Base-by-base conservation (phyloP, 2,329 filamentous ascomycete species). In the Monosporascus sp. region DNA sequence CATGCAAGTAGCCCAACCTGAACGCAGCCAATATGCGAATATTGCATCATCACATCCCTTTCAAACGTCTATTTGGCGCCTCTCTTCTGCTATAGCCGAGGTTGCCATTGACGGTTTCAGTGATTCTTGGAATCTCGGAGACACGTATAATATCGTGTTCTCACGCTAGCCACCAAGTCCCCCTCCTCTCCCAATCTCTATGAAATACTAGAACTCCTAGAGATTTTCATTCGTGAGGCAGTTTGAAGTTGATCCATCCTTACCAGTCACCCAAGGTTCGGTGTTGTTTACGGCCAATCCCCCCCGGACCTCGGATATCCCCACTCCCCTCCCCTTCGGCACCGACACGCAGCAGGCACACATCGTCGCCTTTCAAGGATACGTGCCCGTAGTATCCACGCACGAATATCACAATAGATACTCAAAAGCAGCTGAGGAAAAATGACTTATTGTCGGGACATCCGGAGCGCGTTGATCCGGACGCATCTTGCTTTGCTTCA, bases 401-500 rank as follows among this genome's bases (percentile, higher is more conserved):
- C 31, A 34, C 11, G 17, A 31, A 17, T n/a, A 11, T 22, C 11
- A 27, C 18, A 25, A 2, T n/a, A 11, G 15, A 8, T 46, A 18
- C 24, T 22, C 6, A 1, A 46, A 49, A n/a, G 20, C 37, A 22
- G 20, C 48, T n/a, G 18, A 24, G n/a, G 24, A 17, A 20, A 18
- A 25, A 47, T 47, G 27, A 27, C 37, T 27, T 51, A 45, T 39
- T 67, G 73, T 42, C 72, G 76, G 47, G 64, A 68, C 46, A 60
- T 78, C 41, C 72, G 74, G 56, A 61, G 67, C 37, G 67, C 72
- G 38, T 62, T 80, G 37, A 68, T 72, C 52, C 73, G 74, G 49
- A 68, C 79, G 54, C 74, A 76, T 56, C 72, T 80, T 55, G 75
- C 74, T 27, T 69, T 77, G 27, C 63, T 78, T 37, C 73, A 76